A percentile compares a stretch with the other conserved stretches of the same genome.
phyloP scores from a whole-genome alignment of 2,329 filamentous ascomycete species.

The Sarocladium oryzae region DNA sequence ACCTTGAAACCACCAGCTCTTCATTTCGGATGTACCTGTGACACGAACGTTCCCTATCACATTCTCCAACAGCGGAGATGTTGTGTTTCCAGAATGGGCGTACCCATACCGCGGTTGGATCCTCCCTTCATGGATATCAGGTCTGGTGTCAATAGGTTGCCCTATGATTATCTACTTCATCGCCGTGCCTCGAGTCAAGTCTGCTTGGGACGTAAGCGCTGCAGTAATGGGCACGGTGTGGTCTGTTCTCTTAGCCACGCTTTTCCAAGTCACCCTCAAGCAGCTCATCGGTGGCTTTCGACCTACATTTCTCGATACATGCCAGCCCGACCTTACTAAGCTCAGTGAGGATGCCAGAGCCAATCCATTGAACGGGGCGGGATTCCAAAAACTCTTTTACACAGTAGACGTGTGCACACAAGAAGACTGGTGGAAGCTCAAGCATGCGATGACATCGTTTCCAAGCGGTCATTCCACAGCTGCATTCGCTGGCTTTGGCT shows the following conservation, averaged over 20 bases:
- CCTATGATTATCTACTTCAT: conserved; percentile 51
- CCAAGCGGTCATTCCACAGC: conserved; percentile 3
- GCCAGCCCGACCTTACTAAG: conserved; percentile 48
- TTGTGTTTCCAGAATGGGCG: conserved; percentile 58
- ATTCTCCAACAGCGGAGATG: conserved; percentile 49
- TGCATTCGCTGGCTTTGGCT: conserved; percentile 5
- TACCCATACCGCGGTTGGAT: conserved; percentile 59
- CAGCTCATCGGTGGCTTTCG: conserved; percentile 58
- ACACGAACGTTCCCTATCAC: conserved; percentile 58
- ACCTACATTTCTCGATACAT: conserved; percentile 59
- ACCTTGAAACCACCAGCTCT: conserved; percentile 33
- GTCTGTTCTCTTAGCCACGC: conserved; percentile 48
- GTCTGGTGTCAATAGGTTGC: conserved; percentile 47
- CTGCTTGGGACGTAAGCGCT: conserved; percentile 55
- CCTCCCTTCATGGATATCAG: conserved; percentile 52
- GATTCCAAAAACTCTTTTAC: conserved; percentile 57
- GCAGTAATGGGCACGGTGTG: conserved; percentile 56
- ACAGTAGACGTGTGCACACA: conserved; percentile 54
- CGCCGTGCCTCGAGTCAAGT: conserved; percentile 51
- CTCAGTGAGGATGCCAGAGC: conserved; percentile 28
- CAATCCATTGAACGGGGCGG: conserved; percentile 28
- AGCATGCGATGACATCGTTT: conserved; percentile 47
- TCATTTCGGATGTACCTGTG: conserved; percentile 46
- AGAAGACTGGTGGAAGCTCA: conserved; percentile 45
- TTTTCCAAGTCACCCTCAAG: conserved; percentile 63